Evolutionary conservation across 202 grass and related monocot species (phyloP).

Genomic region (Eragrostis tef): DNA sequence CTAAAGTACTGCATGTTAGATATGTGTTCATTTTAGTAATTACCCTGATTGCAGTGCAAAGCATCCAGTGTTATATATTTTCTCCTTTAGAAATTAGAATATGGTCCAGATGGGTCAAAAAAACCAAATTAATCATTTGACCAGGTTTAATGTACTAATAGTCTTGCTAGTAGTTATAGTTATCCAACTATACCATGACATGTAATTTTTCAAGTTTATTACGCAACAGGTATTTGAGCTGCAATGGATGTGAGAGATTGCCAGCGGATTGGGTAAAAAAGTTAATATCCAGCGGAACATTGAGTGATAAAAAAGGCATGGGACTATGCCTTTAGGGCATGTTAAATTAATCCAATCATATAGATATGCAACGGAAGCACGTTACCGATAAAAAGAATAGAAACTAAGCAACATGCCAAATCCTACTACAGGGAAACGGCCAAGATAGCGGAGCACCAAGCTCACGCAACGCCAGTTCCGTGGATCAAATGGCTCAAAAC

Average conservation of each 20-base stretch:
- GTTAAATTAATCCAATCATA: neutral
- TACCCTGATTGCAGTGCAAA: neutral
- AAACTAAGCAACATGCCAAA: neutral
- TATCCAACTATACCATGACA: neutral
- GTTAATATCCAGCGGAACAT: neutral
- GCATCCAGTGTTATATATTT: neutral
- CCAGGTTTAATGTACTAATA: neutral
- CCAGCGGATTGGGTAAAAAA: neutral
- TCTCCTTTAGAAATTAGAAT: neutral
- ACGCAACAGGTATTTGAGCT: neutral
- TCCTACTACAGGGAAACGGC: neutral
- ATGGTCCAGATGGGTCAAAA: neutral
- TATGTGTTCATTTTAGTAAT: neutral
- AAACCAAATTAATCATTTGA: neutral
- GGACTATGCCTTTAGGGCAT: slow-evolving; percentile 20
- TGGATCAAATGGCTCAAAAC: neutral
- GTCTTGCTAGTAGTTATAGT: neutral
- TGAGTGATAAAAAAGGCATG: neutral
- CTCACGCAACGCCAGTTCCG: neutral
- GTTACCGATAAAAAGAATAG: neutral
- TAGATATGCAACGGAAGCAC: neutral
- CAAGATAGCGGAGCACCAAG: neutral
- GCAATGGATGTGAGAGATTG: neutral
- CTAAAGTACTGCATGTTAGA: slow-evolving; percentile 9
- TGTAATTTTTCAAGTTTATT: neutral